Evolutionary conservation across 2,329 filamentous ascomycete genomes (phyloP).

Genomic region (Eurotiales sp.): DNA sequence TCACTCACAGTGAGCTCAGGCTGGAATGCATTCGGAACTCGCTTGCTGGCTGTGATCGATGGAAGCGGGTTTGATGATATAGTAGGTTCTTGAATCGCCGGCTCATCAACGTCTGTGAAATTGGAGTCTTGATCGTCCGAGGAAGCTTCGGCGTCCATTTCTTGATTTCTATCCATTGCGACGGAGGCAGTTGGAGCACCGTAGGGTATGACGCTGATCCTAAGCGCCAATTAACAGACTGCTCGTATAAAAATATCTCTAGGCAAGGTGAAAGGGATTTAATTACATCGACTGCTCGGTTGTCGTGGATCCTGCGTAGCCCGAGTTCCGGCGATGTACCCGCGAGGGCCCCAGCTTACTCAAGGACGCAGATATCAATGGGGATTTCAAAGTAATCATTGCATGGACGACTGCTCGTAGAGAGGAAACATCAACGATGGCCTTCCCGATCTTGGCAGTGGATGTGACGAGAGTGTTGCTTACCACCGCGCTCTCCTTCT

Average conservation of each 20-base stretch:
- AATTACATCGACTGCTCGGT: constrained; percentile 14
- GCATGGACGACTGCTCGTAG: constrained; percentile 12
- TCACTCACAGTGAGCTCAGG: constrained; percentile 26
- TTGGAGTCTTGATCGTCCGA: constrained; percentile 7
- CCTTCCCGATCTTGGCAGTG: too few relatives aligned
- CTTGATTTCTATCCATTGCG: constrained; percentile 1
- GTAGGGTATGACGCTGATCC: constrained; percentile 4
- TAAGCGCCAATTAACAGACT: too few relatives aligned
- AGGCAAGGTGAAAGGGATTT: too few relatives aligned
- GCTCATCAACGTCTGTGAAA: not conserved
- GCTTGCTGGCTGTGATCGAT: constrained; percentile 10
- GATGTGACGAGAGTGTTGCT: too few relatives aligned
- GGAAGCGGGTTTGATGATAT: not conserved
- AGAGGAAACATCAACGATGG: not conserved
- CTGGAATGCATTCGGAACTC: constrained; percentile 12
- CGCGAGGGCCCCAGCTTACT: constrained; percentile 11
- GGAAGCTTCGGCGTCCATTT: not conserved
- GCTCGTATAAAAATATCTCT: not conserved
- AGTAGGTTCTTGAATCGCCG: not conserved
- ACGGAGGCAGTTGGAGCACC: not conserved
- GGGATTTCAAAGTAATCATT: constrained; percentile 29
- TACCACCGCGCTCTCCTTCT: too few relatives aligned
- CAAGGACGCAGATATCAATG: constrained; percentile 21
- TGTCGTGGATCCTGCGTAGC: constrained; percentile 10
- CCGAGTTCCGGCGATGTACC: constrained; percentile 12